These are phyloP conservation scores for Sparassis latifolia DNA, from an alignment of 1,284 basidiomycete species.

Conservation along the genomic window DNA sequence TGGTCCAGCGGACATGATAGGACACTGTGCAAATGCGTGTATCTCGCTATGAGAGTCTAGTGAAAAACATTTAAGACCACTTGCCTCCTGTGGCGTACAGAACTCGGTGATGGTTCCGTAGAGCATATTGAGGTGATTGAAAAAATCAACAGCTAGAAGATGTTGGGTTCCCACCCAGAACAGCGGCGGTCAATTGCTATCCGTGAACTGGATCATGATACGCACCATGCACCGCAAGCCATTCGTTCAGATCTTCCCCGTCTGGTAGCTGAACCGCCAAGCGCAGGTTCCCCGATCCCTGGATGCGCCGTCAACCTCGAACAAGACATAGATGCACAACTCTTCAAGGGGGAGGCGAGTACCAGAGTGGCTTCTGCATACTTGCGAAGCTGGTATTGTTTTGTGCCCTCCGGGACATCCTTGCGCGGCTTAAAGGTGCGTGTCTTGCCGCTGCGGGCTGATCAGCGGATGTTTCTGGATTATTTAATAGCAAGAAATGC, in stretches of 20 bases:
- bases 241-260: constrained; percentile 92
- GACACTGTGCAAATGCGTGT: constrained; percentile 54
- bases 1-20: constrained; percentile 98
- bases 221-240: constrained; percentile 94
- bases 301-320: constrained; percentile 4
- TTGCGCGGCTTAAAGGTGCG: constrained; percentile 96
- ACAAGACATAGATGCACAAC: constrained; percentile 6
- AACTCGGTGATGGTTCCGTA: constrained; percentile 97
- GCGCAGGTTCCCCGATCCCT: constrained; percentile 92
- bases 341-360: constrained; percentile 16
- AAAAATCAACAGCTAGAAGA: constrained; percentile 84
- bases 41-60: neutral
- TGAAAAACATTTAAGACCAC: constrained; percentile 8
- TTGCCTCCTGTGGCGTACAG: constrained; percentile 86
- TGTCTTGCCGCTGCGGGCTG: constrained; percentile 65
- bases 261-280: constrained; percentile 89
- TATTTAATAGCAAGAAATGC: constrained; percentile 20
- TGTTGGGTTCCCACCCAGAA: neutral
- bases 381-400: constrained; percentile 94
- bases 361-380: constrained; percentile 97
- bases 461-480: neutral
- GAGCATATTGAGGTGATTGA: constrained; percentile 94
- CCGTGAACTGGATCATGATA: constrained; percentile 5
- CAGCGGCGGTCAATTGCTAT: neutral
- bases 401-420: constrained; percentile 93